phyloP scores from a whole-genome alignment of 2,329 filamentous ascomycete genomes.

The Corinectria fuckeliana region DNA sequence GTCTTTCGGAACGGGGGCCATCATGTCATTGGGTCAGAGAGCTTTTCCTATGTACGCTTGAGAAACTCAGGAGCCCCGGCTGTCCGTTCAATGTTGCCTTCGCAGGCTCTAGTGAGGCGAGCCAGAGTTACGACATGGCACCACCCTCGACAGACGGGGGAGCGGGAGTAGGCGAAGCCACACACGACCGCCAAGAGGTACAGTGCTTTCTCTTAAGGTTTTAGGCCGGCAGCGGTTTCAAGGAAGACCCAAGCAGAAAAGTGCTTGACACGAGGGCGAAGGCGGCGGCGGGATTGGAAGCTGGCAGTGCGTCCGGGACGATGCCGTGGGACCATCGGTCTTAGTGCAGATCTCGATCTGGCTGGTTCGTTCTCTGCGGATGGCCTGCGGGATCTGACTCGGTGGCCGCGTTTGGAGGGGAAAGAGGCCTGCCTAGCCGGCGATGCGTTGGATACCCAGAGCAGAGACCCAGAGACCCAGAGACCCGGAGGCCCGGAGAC shows the following conservation, averaged over 20 bases:
- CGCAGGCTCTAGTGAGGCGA: conserved; percentile 20
- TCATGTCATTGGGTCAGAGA: conserved; percentile 9
- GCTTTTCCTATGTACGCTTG: neutral
- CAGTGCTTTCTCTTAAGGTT: neutral
- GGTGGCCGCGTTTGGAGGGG: conserved; percentile 29
- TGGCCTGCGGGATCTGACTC: conserved; percentile 38
- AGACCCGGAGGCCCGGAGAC: neutral
- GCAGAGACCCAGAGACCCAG: conserved; percentile 8
- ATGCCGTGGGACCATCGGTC: conserved; percentile 28
- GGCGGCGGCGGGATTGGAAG: conserved; percentile 27
- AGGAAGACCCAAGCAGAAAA: conserved; percentile 16
- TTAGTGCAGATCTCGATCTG: conserved; percentile 41
- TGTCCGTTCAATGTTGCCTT: conserved; percentile 23
- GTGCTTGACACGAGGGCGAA: conserved; percentile 21
- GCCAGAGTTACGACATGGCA: conserved; percentile 27
- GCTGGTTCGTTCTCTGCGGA: conserved; percentile 27
- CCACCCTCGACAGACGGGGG: conserved; percentile 30
- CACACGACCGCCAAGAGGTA: conserved; percentile 20
- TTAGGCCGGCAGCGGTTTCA: conserved; percentile 14
- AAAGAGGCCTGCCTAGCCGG: conserved; percentile 1
- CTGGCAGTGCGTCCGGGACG: conserved; percentile 17
- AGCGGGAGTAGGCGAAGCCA: conserved; percentile 25
- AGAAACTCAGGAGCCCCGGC: conserved; percentile 24
- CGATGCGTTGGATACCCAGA: conserved; percentile 3
- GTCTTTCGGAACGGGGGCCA: conserved; percentile 8